Base-by-base conservation (phyloP, 257 asterid genomes). In the Craterostigma plantagineum region DNA sequence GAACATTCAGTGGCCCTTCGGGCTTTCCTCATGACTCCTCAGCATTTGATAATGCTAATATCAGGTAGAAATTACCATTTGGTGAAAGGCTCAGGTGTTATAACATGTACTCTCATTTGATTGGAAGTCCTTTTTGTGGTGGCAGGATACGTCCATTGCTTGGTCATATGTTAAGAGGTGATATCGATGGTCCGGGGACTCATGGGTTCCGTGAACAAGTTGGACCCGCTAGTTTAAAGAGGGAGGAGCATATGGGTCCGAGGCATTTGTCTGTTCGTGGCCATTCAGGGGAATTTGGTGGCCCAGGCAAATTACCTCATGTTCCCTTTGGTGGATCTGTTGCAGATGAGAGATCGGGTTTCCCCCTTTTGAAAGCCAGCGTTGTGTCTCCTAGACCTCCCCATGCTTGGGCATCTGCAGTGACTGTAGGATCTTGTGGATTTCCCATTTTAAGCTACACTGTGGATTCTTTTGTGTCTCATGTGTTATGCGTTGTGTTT, bases 311-410 rank as follows among this genome's bases (percentile, higher is more conserved):
- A 51, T 59, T 61, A 18, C 63, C 73, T 46, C 76, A 55, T 46
- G 51, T 48, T 37, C 81, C 68, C 14, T 65, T 61, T 46, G 51
- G 54, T 41, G 91, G 74, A 46, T 38, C 81, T 63, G 49, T 55
- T 35, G 48, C 73, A 45, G 72, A 64, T 41, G 72, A 63, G 54
- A 50, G 61, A 43, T 52, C 70, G 35, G 38, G 63, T 57, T 51
- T 57, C 53, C 79, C 59, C 8, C 94, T 54, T 38, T 59, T 62
- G 35, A 78, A 82, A 64, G 68, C 76, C 73, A 67, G 56, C 53
- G 69, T 64, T 56, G 52, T 81, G 17, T 60, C 37, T 39, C 81
- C 60, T 46, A 92, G 73, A 54, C 68, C 61, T 59, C 67, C 65
- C 16, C 58, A 62, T 58, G 61, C 59, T 41, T 70, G 57, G 49